These are phyloP conservation scores for Macrolepiota dolichaula DNA, from an alignment of 768 basidiomycete species.

Conservation along the genomic window DNA sequence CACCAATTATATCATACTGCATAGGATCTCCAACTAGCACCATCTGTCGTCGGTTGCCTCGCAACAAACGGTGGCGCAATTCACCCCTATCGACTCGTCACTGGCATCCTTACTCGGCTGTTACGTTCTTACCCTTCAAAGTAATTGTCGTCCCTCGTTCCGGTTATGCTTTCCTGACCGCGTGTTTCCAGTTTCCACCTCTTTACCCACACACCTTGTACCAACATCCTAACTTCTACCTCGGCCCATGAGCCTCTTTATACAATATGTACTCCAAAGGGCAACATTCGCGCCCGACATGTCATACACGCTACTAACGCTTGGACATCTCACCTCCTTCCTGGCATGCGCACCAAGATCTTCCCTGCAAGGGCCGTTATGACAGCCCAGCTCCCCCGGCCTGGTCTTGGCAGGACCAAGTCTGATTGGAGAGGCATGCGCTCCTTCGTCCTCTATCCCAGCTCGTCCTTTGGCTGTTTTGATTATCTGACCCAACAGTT, in stretches of 20 bases:
- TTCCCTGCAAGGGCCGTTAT: constrained; percentile 58
- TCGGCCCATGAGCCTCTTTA: constrained; percentile 29
- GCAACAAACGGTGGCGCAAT: constrained; percentile 55
- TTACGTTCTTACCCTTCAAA: constrained; percentile 44
- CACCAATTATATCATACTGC: neutral
- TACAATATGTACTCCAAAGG: constrained; percentile 58
- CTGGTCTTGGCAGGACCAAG: constrained; percentile 19
- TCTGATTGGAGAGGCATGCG: constrained; percentile 38
- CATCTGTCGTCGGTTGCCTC: constrained; percentile 46
- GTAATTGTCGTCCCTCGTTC: constrained; percentile 28
- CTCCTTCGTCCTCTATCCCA: constrained; percentile 58
- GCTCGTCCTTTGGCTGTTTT: constrained; percentile 34
- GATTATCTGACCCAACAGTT: constrained; percentile 70
- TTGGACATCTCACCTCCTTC: constrained; percentile 72
- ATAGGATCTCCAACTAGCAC: constrained; percentile 50
- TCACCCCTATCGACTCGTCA: constrained; percentile 70
- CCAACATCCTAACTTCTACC: constrained; percentile 33
- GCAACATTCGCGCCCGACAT: constrained; percentile 52
- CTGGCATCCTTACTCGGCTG: constrained; percentile 52
- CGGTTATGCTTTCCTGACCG: neutral
- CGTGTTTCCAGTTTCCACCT: constrained; percentile 46
- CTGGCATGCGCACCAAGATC: constrained; percentile 57
- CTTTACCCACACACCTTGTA: constrained; percentile 61
- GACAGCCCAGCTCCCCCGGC: constrained; percentile 61
- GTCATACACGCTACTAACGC: constrained; percentile 86